phyloP scores from a whole-genome alignment of 495 filamentous ascomycete species.

The Penicillium odoratum region DNA sequence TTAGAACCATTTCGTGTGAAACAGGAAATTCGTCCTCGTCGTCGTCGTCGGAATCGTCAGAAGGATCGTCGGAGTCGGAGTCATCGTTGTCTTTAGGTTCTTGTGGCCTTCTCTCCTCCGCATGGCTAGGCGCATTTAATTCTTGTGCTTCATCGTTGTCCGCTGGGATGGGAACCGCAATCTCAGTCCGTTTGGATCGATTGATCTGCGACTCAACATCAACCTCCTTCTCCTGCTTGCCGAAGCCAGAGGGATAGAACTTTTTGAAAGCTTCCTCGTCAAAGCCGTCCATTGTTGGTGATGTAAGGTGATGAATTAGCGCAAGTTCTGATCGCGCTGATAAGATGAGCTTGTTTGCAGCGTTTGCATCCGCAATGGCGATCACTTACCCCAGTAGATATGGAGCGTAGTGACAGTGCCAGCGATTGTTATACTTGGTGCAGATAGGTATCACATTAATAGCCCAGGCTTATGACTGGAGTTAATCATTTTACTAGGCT shows the following conservation, averaged over 20 bases:
- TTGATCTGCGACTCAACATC: slow-evolving; percentile 80
- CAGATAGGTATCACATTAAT: not conserved
- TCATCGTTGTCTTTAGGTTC: slow-evolving; percentile 37
- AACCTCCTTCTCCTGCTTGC: slow-evolving; percentile 71
- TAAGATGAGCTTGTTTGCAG: slow-evolving; percentile 35
- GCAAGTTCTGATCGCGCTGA: slow-evolving; percentile 24
- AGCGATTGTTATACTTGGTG: not conserved
- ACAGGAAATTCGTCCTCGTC: slow-evolving; percentile 90
- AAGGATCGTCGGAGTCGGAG: slow-evolving; percentile 45
- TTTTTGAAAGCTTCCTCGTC: slow-evolving; percentile 82
- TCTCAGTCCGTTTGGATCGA: slow-evolving; percentile 62
- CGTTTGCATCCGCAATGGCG: slow-evolving; percentile 33
- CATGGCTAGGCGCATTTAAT: slow-evolving; percentile 19
- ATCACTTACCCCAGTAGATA: not conserved
- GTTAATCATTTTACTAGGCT: not conserved
- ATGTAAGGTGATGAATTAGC: slow-evolving; percentile 3
- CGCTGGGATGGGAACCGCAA: slow-evolving; percentile 30
- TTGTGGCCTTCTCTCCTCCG: slow-evolving; percentile 27
- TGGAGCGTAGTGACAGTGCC: no score
- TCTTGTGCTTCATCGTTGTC: slow-evolving; percentile 25
- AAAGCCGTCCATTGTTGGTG: slow-evolving; percentile 56
- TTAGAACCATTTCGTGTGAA: slow-evolving; percentile 88
- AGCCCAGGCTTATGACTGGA: not conserved
- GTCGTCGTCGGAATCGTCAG: slow-evolving; percentile 65
- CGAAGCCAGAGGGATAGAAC: slow-evolving; percentile 82